Percentiles rank a stretch among this genome's conserved stretches.
Conservation (phyloP, 1,284 basidiomycete genomes). For the Fistulinella staudtii region DNA sequence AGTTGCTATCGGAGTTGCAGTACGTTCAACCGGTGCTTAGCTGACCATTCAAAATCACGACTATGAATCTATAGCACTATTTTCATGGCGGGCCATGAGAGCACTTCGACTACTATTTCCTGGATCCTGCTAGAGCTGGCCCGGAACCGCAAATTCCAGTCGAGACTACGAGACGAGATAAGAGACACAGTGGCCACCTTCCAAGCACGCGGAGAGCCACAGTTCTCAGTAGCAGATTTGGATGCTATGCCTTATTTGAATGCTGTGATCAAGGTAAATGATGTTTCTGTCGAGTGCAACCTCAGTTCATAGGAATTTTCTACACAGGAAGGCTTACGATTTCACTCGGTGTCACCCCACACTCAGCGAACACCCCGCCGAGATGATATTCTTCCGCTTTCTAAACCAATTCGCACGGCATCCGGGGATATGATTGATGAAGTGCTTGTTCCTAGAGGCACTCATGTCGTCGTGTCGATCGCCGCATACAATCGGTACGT, state of each 20-base stretch:
- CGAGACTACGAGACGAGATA: slow-evolving; percentile 41
- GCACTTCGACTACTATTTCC: slow-evolving; percentile 39
- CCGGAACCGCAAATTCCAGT: slow-evolving; percentile 36
- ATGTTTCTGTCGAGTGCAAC: too few species aligned
- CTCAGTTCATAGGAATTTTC: too few species aligned
- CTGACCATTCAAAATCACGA: too few species aligned
- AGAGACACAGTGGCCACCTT: slow-evolving; percentile 31
- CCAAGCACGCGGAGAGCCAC: slow-evolving; percentile 34
- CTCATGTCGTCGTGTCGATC: slow-evolving; percentile 32
- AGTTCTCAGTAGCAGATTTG: slow-evolving; percentile 42
- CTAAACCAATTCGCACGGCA: slow-evolving; percentile 36
- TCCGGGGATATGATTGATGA: slow-evolving; percentile 35
- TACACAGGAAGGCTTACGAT: slow-evolving; percentile 37
- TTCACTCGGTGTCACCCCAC: slow-evolving; percentile 32
- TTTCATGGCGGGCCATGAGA: slow-evolving; percentile 48
- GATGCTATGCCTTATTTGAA: slow-evolving; percentile 49
- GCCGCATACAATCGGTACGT: slow-evolving; percentile 37
- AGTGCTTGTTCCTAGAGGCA: slow-evolving; percentile 35
- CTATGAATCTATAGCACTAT: slow-evolving; percentile 32
- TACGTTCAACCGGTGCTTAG: slow-evolving; percentile 15
- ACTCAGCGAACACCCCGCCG: slow-evolving; percentile 33
- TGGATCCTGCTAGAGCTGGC: slow-evolving; percentile 44
- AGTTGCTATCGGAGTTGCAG: slow-evolving; percentile 53
- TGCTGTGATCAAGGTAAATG: slow-evolving; percentile 49
- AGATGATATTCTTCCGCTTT: slow-evolving; percentile 45